Percentiles rank a stretch among this genome's conserved stretches.
These are phyloP conservation scores for Penicillium psychrofluorescens DNA, from an alignment of 495 filamentous ascomycete species.

Conservation along the genomic window DNA sequence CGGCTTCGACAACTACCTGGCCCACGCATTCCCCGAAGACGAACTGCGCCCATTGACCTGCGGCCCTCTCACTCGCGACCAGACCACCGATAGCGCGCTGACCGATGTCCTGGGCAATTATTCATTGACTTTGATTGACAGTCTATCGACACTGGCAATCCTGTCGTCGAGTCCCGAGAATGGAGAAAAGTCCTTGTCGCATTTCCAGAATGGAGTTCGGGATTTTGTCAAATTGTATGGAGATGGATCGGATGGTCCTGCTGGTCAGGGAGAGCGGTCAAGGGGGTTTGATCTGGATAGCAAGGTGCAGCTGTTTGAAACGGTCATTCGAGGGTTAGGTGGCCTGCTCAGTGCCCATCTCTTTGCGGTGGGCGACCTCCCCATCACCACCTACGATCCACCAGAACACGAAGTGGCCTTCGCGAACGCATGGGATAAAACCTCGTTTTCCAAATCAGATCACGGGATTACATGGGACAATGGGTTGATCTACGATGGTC, in stretches of 20 bases:
- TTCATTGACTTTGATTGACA: constrained; percentile 91
- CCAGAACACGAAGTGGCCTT: constrained; percentile 23
- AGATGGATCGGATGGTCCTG: constrained; percentile 64
- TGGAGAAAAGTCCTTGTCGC: constrained; percentile 53
- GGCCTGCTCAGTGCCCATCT: constrained; percentile 88
- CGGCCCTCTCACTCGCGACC: constrained; percentile 72
- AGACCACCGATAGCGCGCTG: constrained; percentile 77
- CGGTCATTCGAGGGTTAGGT: constrained; percentile 84
- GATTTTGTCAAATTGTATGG: constrained; percentile 81
- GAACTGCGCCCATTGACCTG: constrained; percentile 89
- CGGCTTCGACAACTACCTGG: constrained; percentile 92
- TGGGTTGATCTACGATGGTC: constrained; percentile 80
- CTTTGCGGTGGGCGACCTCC: constrained; percentile 83
- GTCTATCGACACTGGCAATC: constrained; percentile 86
- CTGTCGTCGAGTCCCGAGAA: constrained; percentile 62
- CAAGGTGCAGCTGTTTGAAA: constrained; percentile 98
- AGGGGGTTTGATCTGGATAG: constrained; percentile 92
- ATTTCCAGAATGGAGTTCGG: constrained; percentile 76
- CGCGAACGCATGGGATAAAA: constrained; percentile 34
- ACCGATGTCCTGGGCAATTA: constrained; percentile 90
- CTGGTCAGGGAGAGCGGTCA: constrained; percentile 63
- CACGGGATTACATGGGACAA: constrained; percentile 63
- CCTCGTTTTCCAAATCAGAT: constrained; percentile 20
- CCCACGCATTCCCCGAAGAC: constrained; percentile 91
- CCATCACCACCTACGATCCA: constrained; percentile 69